A percentile compares a stretch with the other conserved stretches of the same genome.
Conservation (phyloP, 345 rosid species). For the Aquilaria yunnanensis region DNA sequence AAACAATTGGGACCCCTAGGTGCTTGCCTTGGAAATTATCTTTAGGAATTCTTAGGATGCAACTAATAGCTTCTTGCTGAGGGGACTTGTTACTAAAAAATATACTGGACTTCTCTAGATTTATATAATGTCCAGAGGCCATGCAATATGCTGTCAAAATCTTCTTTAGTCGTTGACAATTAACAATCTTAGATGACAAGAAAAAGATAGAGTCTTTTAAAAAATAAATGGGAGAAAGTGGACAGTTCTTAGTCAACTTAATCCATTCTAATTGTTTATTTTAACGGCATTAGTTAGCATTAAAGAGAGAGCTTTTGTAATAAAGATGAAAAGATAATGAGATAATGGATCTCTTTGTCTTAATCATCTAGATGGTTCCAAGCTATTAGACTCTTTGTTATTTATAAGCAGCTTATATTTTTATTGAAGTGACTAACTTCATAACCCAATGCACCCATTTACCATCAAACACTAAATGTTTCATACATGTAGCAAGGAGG, state of each 20-base stretch:
- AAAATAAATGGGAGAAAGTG: neutral
- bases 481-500: neutral
- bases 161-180: neutral
- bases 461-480: constrained; percentile 21
- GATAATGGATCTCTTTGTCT: neutral
- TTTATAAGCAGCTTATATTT: too few relatives aligned
- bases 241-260: neutral
- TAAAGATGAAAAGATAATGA: neutral
- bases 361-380: too few relatives aligned
- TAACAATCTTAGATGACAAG: neutral
- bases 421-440: neutral
- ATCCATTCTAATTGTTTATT: too few relatives aligned
- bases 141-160: neutral
- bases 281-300: neutral
- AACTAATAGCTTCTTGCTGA: neutral
- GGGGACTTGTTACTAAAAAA: too few relatives aligned
- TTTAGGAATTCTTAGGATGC: neutral
- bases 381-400: too few relatives aligned
- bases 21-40: neutral
- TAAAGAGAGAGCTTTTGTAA: neutral
- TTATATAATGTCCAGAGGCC: neutral
- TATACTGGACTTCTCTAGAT: neutral
- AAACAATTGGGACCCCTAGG: neutral
- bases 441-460: neutral
- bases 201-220: neutral